Evolutionary conservation across 1,139 yeast genomes (phyloP), one percentile per base, ranked within the genome.

Genomic region (Blastobotrys serpentis): DNA sequence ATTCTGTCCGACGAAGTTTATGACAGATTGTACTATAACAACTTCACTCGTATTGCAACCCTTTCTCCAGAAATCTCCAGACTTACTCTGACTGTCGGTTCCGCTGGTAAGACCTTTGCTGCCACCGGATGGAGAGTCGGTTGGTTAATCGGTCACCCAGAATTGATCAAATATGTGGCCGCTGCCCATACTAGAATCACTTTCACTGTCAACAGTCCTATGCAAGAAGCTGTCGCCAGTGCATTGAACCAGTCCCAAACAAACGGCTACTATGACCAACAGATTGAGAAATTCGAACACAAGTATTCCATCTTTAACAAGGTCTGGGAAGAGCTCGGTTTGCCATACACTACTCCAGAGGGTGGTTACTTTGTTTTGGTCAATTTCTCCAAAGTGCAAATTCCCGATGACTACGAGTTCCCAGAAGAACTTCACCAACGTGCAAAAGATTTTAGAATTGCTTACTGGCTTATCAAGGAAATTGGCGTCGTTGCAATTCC

Each of bases 51-150:
- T 62, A 86, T 95, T 45, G 96, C 97, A 1, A 79, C 86, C 1
- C 71, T 92, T 49, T 73, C 82, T 3, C 89, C 90, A 2, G 96
- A 88, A 61, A 78, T 89, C 53, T 83, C 80, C 23, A 79, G 80
- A 49, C 73, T 92, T 60, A 87, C 97, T 0, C 72, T 92, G 50
- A 84, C 97, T 4, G 95, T 92, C 16, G 98, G 98, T 0, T 87
- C 96, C 25, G 98, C 97, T 4, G 98, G 98, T 52, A 92, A 92
- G 69, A 83, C 96, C 0, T 92, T 92, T 72, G 95, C 96, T 21
- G 96, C 96, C 37, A 92, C 98, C 21, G 98, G 98, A 49, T 92
- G 98, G 97, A 82, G 98, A 73, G 79, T 92, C 48, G 98, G 98
- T 47, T 92, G 95, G 92, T 77, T 90, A 34, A 84, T 90, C 55